Conservation (phyloP, 148 eudicot species). For the Persicaria tinctoria region DNA sequence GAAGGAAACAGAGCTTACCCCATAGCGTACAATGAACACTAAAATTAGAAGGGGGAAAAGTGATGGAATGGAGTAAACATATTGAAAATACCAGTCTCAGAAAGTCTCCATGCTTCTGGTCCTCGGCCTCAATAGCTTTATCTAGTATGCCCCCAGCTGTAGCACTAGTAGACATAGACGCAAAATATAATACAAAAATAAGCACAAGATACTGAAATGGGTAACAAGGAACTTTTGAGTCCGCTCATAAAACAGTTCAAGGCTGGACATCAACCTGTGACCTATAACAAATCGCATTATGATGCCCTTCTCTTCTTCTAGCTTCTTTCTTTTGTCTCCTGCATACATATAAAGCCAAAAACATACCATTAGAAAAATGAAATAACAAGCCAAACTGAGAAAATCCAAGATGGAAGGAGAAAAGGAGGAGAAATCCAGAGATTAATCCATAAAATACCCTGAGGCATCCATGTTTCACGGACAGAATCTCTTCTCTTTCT, state of each 20-base stretch:
- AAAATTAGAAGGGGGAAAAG: not conserved
- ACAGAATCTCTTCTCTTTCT: conserved; percentile 39
- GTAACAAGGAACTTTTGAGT: not conserved
- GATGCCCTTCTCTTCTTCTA: conserved; percentile 90
- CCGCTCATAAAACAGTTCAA: not conserved
- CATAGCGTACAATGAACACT: not conserved
- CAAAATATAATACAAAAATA: conserved; percentile 9
- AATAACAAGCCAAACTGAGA: not conserved
- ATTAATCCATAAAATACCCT: conserved; percentile 15
- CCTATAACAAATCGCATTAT: conserved; percentile 84
- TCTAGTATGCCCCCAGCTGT: conserved; percentile 83
- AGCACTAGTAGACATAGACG: conserved; percentile 39
- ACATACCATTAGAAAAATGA: conserved; percentile 3
- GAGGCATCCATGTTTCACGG: conserved; percentile 38
- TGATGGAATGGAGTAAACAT: not conserved
- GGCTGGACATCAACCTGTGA: conserved; percentile 50
- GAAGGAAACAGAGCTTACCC: conserved; percentile 1
- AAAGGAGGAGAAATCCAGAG: not conserved
- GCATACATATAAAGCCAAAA: not conserved
- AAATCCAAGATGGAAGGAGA: not conserved
- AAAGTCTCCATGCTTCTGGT: conserved; percentile 74
- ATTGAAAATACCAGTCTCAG: conserved; percentile 54
- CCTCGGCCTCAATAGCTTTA: conserved; percentile 85
- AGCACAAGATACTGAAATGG: not conserved
- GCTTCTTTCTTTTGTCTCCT: conserved; percentile 74